Evolutionary conservation across 345 rosid genomes (phyloP).

Genomic region (Mallotus nudiflorus): DNA sequence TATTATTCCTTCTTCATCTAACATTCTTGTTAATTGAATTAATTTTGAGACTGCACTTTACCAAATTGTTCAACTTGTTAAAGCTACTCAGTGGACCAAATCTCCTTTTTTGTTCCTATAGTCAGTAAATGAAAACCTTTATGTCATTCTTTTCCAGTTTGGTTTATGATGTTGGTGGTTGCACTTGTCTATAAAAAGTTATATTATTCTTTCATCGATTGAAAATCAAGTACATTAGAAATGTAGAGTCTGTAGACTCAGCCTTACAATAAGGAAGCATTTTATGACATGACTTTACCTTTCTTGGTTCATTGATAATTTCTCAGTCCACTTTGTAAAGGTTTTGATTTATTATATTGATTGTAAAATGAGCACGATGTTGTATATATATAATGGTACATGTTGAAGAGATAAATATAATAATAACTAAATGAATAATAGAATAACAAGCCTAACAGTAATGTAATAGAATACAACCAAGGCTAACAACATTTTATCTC

Average conservation of each 20-base stretch:
- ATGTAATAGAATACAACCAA: too few species aligned
- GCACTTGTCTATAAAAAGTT: background rate
- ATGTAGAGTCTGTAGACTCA: background rate
- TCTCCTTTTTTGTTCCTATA: constrained; percentile 70
- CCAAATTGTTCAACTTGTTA: constrained; percentile 77
- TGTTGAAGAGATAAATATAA: too few species aligned
- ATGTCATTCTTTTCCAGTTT: background rate
- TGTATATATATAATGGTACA: too few species aligned
- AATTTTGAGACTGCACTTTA: constrained; percentile 81
- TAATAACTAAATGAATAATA: too few species aligned
- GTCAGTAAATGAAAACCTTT: constrained; percentile 34
- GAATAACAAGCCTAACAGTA: too few species aligned
- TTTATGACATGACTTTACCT: background rate
- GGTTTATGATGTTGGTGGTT: background rate
- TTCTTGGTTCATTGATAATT: constrained; percentile 7
- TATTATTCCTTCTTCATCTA: too few species aligned
- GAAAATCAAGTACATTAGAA: background rate
- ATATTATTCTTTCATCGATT: background rate
- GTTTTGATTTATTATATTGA: too few species aligned
- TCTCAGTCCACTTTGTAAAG: constrained; percentile 15
- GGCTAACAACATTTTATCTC: too few species aligned
- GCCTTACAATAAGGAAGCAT: background rate
- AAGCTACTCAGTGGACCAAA: constrained; percentile 77
- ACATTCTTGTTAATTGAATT: too few species aligned
- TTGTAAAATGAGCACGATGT: too few species aligned